phyloP scores from a whole-genome alignment of 306 rosid species.

The Dryas alaskensis region DNA sequence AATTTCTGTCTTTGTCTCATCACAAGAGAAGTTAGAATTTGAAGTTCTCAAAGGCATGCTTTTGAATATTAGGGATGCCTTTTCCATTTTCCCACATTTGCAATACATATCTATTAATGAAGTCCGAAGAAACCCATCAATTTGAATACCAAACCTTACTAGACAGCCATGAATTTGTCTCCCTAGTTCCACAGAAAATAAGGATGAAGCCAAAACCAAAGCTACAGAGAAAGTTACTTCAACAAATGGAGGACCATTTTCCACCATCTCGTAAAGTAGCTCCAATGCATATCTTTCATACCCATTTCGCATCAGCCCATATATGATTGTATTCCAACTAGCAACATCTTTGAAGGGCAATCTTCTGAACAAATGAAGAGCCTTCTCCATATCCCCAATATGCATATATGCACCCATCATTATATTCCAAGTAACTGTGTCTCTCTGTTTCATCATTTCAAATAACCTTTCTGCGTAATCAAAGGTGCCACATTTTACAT shows the following conservation, averaged over 20 bases:
- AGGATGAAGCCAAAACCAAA: conserved; percentile 70
- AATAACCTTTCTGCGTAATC: conserved; percentile 53
- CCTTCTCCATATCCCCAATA: conserved; percentile 50
- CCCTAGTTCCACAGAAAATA: conserved; percentile 54
- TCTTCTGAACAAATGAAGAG: conserved; percentile 56
- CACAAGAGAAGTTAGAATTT: conserved; percentile 29
- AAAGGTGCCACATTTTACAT: conserved; percentile 59
- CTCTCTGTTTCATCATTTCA: conserved; percentile 47
- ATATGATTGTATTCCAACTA: conserved; percentile 80
- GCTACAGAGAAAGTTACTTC: conserved; percentile 61
- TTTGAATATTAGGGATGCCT: conserved; percentile 55
- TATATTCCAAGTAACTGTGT: conserved; percentile 62
- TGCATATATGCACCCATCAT: conserved; percentile 61
- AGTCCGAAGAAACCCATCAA: conserved; percentile 56
- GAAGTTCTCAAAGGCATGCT: conserved; percentile 35
- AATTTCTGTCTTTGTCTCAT: conserved; percentile 42
- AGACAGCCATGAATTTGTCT: conserved; percentile 72
- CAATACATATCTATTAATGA: conserved; percentile 77
- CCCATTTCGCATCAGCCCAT: conserved; percentile 69
- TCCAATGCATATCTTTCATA: conserved; percentile 48
- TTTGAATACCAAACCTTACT: conserved; percentile 40
- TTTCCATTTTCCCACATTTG: conserved; percentile 61
- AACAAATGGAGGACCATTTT: conserved; percentile 41
- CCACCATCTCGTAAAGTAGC: conserved; percentile 61
- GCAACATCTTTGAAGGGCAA: conserved; percentile 64